Conservation (phyloP, 345 rosid genomes). For the Salix suchowensis region DNA sequence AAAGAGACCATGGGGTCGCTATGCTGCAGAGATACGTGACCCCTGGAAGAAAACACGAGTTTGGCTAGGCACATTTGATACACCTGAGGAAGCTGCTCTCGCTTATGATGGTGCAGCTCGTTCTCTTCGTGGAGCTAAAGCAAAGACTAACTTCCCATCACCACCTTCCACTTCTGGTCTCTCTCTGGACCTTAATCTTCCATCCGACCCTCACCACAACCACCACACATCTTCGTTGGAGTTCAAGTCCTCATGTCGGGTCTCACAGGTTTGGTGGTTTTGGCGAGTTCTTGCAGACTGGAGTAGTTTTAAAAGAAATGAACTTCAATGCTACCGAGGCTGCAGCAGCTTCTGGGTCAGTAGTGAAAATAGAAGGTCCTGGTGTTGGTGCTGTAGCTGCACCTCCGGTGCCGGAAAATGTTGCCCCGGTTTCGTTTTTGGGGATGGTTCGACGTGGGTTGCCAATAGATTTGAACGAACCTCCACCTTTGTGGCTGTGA, state of each 20-base stretch:
- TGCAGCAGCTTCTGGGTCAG: conserved; percentile 9
- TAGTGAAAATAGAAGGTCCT: conserved; percentile 6
- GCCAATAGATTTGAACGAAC: conserved; percentile 91
- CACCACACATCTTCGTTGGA: conserved; percentile 16
- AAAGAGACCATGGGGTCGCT: conserved; percentile 97
- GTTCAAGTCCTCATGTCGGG: not conserved
- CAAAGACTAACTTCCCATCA: conserved; percentile 81
- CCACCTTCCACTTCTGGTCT: conserved; percentile 28
- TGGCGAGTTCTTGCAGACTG: conserved; percentile 57
- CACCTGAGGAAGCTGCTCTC: conserved; percentile 93
- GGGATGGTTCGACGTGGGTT: conserved; percentile 63
- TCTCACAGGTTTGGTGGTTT: conserved; percentile 35
- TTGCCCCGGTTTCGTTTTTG: conserved; percentile 29
- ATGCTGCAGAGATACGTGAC: conserved; percentile 95
- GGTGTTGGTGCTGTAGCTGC: not conserved
- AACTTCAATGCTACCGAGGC: conserved; percentile 16
- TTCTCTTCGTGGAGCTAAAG: conserved; percentile 83
- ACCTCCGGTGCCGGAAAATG: conserved; percentile 21
- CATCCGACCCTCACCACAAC: conserved; percentile 31
- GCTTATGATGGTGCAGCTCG: conserved; percentile 95
- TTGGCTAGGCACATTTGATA: conserved; percentile 95
- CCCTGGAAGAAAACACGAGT: conserved; percentile 95
- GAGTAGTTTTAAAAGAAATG: conserved; percentile 42
- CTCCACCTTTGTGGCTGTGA: conserved; percentile 88
- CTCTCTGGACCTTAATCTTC: conserved; percentile 65